phyloP scores from a whole-genome alignment of 306 rosid genomes.

The Castanea sativa region DNA sequence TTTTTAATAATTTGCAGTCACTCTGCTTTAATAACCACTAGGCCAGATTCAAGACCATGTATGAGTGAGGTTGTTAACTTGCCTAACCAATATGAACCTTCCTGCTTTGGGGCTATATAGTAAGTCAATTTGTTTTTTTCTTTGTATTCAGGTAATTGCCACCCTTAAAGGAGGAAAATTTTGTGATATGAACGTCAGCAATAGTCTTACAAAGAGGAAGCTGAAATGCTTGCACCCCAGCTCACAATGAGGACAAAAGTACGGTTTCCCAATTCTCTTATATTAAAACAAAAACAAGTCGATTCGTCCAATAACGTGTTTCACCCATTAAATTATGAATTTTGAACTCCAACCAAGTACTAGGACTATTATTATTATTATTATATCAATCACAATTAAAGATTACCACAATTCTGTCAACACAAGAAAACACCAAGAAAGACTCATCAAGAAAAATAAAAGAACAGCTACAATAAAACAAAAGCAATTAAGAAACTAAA shows the following conservation, averaged over 20 bases:
- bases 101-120: neutral
- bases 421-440: neutral
- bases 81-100: neutral
- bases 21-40: neutral
- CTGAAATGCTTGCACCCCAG: neutral
- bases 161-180: slow-evolving; percentile 20
- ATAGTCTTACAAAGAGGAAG: no score
- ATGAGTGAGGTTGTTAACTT: slow-evolving; percentile 23
- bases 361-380: no score
- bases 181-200: neutral
- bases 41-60: slow-evolving; percentile 19
- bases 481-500: neutral
- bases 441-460: neutral
- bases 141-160: slow-evolving; percentile 12
- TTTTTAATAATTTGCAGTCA: neutral
- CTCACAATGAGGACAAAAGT: neutral
- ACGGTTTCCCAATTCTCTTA: neutral
- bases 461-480: neutral
- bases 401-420: neutral
- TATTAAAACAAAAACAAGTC: no score
- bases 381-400: neutral
- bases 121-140: neutral
- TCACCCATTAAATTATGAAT: no score
- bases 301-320: no score
- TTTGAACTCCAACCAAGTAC: no score